phyloP scores from a whole-genome alignment of 148 eudicot genomes.

The Rheum nobile region DNA sequence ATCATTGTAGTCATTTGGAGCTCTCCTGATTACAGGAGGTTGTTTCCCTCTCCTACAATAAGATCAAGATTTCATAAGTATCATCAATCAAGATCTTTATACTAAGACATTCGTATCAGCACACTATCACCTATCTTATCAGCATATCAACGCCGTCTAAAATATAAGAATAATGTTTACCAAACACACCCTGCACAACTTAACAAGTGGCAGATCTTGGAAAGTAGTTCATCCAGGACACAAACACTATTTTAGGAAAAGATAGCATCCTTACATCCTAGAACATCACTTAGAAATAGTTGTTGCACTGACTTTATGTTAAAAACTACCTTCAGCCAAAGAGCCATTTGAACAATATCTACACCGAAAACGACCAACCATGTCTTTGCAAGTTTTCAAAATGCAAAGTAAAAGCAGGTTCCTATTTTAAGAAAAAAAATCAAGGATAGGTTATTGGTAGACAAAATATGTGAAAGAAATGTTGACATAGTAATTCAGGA shows the following conservation, averaged over 20 bases:
- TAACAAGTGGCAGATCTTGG: too few species aligned
- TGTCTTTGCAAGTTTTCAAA: conserved; percentile 73
- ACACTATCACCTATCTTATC: too few species aligned
- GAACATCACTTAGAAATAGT: not conserved
- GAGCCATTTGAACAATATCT: conserved; percentile 99
- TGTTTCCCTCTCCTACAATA: conserved; percentile 60
- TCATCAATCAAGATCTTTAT: not conserved
- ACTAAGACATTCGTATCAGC: not conserved
- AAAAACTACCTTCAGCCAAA: conserved; percentile 83
- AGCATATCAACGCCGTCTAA: too few species aligned
- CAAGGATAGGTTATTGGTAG: not conserved
- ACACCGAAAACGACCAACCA: conserved; percentile 88
- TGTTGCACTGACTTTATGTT: not conserved
- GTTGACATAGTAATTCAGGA: not conserved
- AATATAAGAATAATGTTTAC: too few species aligned
- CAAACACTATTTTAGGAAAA: too few species aligned
- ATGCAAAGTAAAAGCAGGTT: conserved; percentile 75
- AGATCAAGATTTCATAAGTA: not conserved
- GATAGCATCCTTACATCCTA: not conserved
- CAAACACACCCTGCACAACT: too few species aligned
- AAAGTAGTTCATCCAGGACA: too few species aligned
- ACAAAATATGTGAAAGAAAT: not conserved
- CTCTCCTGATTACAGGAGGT: conserved; percentile 33
- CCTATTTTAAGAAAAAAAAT: conserved; percentile 31
- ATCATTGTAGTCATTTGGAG: conserved; percentile 23